A percentile compares a stretch with the other conserved stretches of the same genome.
Conservation (phyloP, 768 basidiomycete species). For the Phanerochaete sordida region DNA sequence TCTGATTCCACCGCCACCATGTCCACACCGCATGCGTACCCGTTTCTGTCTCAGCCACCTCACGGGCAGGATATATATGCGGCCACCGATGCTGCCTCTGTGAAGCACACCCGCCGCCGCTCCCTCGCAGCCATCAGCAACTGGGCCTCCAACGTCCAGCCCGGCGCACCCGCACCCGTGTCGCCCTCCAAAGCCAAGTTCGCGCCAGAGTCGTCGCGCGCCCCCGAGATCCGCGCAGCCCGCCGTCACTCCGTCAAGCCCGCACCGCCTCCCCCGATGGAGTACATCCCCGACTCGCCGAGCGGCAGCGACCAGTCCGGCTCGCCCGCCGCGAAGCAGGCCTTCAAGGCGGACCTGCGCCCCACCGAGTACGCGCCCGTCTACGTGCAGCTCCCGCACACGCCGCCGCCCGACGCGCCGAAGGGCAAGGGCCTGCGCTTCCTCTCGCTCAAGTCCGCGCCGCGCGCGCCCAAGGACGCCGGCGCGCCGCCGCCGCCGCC, state of each 20-base stretch:
- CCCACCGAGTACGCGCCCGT: constrained; percentile 10
- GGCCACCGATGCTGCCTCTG: not conserved
- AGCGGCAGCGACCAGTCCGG: constrained; percentile 6
- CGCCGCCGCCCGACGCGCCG: not conserved
- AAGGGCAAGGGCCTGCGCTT: not conserved
- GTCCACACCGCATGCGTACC: constrained; percentile 3
- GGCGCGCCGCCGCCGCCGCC: not conserved
- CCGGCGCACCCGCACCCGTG: constrained; percentile 10
- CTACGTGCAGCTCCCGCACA: constrained; percentile 4
- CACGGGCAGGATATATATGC: not conserved
- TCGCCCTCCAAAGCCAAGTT: constrained; percentile 6
- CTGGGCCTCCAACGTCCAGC: constrained; percentile 14
- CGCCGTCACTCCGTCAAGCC: constrained; percentile 7
- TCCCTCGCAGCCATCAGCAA: constrained; percentile 10
- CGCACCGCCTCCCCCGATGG: not conserved
- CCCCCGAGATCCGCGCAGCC: not conserved
- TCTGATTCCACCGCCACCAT: constrained; percentile 1
- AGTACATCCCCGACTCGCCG: constrained; percentile 12
- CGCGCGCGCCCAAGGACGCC: constrained; percentile 2
- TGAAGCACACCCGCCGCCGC: constrained; percentile 6
- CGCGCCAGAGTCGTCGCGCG: not conserved
- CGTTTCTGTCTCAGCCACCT: constrained; percentile 12
- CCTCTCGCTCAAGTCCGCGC: not conserved
- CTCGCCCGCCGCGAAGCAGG: constrained; percentile 8
- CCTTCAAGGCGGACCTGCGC: constrained; percentile 3